Base-by-base conservation (phyloP, 2,329 filamentous ascomycete species). In the Fusarium fujikuroi region DNA sequence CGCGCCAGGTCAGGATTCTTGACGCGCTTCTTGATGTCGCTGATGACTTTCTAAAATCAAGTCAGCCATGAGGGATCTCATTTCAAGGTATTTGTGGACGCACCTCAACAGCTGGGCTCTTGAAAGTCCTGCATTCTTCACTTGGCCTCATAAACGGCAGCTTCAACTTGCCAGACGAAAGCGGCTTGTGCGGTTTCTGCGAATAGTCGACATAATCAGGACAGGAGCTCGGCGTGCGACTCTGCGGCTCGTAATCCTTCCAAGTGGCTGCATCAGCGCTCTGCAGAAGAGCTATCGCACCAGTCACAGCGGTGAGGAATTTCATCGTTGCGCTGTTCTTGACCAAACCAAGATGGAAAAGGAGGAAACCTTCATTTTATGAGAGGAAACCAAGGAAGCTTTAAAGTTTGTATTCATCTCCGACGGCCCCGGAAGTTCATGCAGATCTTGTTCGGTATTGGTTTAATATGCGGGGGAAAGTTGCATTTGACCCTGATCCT, bases 121-220 rank as follows among this genome's bases (percentile, higher is more conserved):
- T 72, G 21, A 71, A 71, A 1, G 69, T 71, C 7, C 69, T 63
- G 37, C 69, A 71, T 19, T 71, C 43, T 15, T 71, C 63, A n/a
- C 68, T 71, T 0, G 69, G 69, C 1, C 69, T 72, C 68, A 71
- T 71, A 0, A 30, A 72, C 0, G 69, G 69, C 1, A 71, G 15
- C 10, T 71, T 63, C 2, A 71, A 36, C 30, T 71, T 63, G 2
- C 69, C 69, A 0, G 57, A 56, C 0, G 69, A 71, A 0, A 72
- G 28, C 2, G 69, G 69, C 16, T 36, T 21, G 0, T 71, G 69
- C 2, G 39, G 47, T 9, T 63, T 44, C 19, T 72, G 63, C 0
- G 69, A 59, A 25, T 71, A 72, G 9, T 59, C 57, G 47, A 63
- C 47, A 23, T 71, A 72, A 3, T 71, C 69, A 2, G 63, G 68